phyloP scores from a whole-genome alignment of 441 rosid species.

The Raphanus hybrid region DNA sequence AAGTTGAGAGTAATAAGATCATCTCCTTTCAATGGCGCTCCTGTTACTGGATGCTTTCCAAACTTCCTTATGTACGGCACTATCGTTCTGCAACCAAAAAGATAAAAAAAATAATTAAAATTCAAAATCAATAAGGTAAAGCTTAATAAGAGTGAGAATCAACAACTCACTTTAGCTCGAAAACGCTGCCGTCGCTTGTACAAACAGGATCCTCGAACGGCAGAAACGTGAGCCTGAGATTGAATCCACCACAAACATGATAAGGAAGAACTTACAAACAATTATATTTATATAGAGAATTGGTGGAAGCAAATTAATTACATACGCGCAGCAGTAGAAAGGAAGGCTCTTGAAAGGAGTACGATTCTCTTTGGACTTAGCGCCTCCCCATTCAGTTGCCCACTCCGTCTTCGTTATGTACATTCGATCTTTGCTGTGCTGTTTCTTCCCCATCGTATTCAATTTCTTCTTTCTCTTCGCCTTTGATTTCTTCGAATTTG shows the following conservation, averaged over 20 bases:
- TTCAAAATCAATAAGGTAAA: conserved; percentile 2
- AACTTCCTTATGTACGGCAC: conserved; percentile 82
- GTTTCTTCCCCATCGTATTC: conserved; percentile 77
- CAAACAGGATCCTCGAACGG: conserved; percentile 87
- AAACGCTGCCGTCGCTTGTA: conserved; percentile 85
- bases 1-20: conserved; percentile 80
- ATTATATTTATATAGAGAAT: too few species aligned
- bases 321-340: conserved; percentile 97
- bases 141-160: not conserved
- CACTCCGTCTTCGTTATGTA: conserved; percentile 92
- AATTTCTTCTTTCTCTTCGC: conserved; percentile 27
- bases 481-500: not conserved
- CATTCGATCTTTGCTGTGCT: conserved; percentile 96
- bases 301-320: too few species aligned
- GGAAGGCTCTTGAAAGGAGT: conserved; percentile 96
- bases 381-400: conserved; percentile 99
- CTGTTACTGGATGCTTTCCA: conserved; percentile 89
- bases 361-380: conserved; percentile 75
- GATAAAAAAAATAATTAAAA: not conserved
- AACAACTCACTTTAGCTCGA: conserved; percentile 72
- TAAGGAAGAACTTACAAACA: not conserved
- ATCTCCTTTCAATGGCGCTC: conserved; percentile 71
- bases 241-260: not conserved
- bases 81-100: conserved; percentile 59
- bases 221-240: conserved; percentile 82